Base-by-base conservation (phyloP, 768 basidiomycete genomes). In the Infundibulicybe gibba region DNA sequence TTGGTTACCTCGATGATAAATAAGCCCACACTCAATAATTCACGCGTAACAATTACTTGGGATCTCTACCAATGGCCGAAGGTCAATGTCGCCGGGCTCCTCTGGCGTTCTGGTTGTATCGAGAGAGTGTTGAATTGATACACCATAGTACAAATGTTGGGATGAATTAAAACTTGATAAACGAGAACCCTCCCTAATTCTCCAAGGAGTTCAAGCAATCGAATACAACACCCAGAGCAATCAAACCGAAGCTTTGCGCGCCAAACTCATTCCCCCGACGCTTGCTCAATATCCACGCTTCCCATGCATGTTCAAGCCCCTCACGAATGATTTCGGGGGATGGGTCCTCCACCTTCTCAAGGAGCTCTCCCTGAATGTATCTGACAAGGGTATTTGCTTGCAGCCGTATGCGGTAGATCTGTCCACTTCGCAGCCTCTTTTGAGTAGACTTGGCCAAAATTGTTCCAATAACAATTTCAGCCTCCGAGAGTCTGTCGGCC, bases 391-490 rank as follows among this genome's bases (percentile, higher is more conserved):
- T 69, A 11, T 58, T 61, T 4, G 77, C 61, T 49, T 87, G 83
- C 11, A 79, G 64, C 32, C 70, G 70, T 85, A 90, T 87, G 10
- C 81, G 71, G 44, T 81, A 71, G 45, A 76, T 72, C 20, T 85
- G 72, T 50, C 79, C 77, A 21, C 61, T 72, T 48, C 86, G 69
- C 72, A 76, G 83, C 31, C 81, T 65, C 48, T 71, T 73, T 52
- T 89, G 80, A 1, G 77, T 65, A 55, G 83, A 87, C 49, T 81
- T 81, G 1, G 80, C 85, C 39, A 89, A 63, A 47, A 92, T 92
- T 0, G 83, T 81, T 15, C 87, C 88, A 25, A 82, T 64, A 1
- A 89, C 83, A 17, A 90, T 72, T 55, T 92, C 90, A 42, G 85
- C 83, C 57, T 92, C 90, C 5, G 71, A 61, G 31, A 92, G 69